A percentile compares a stretch with the other conserved stretches of the same genome.
These are phyloP conservation scores for Aspergillus biplanus DNA, from an alignment of 495 filamentous ascomycete genomes.

Conservation along the genomic window DNA sequence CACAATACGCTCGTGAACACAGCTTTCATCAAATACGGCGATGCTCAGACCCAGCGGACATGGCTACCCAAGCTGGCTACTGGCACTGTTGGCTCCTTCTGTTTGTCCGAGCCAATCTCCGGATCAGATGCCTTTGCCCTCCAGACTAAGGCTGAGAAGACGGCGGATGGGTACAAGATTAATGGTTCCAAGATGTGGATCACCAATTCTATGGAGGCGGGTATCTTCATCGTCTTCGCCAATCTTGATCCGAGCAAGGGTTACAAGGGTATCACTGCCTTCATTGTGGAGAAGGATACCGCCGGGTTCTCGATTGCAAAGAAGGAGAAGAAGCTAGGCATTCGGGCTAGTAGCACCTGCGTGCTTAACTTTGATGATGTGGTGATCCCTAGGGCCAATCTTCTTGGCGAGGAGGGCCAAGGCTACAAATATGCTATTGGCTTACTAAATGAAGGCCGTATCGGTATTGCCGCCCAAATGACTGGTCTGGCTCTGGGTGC, in stretches of 20 bases:
- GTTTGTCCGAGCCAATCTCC: constrained; percentile 89
- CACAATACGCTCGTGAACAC: constrained; percentile 99
- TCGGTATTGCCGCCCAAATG: constrained; percentile 99
- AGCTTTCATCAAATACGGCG: constrained; percentile 83
- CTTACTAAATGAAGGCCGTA: constrained; percentile 95
- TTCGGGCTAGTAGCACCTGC: constrained; percentile 92
- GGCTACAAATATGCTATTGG: constrained; percentile 98
- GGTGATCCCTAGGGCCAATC: constrained; percentile 80
- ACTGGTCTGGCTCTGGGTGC: constrained; percentile 93
- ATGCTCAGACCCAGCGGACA: constrained; percentile 71
- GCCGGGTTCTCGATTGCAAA: constrained; percentile 95
- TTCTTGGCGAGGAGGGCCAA: constrained; percentile 85
- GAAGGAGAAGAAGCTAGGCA: constrained; percentile 99
- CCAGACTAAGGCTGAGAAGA: constrained; percentile 80
- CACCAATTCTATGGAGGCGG: constrained; percentile 91
- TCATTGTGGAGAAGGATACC: constrained; percentile 88
- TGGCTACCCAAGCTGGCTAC: constrained; percentile 89
- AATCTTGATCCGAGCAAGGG: constrained; percentile 86
- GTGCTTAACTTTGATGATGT: constrained; percentile 98
- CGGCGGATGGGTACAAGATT: constrained; percentile 79
- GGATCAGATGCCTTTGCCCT: constrained; percentile 97
- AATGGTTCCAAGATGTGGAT: constrained; percentile 99
- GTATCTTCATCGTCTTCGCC: constrained; percentile 97
- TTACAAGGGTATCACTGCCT: constrained; percentile 95
- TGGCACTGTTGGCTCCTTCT: constrained; percentile 92